Percentiles rank a stretch among this genome's conserved stretches.
Evolutionary conservation across 169 alveolate genomes (phyloP).

Genomic region (Plasmodium sp.): DNA sequence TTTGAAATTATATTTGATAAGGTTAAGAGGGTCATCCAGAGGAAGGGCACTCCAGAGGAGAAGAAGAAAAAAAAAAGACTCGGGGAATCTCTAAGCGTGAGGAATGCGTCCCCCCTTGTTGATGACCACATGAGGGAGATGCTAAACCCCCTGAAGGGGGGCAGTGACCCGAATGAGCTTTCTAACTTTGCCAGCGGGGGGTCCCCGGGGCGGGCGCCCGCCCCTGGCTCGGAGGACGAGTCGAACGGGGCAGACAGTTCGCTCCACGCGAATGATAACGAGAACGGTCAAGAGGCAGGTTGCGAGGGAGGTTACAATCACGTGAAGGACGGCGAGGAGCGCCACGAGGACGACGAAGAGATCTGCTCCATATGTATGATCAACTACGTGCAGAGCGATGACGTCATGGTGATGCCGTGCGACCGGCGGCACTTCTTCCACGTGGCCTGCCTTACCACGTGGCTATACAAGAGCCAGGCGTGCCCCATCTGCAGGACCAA

Average conservation of each 20-base stretch:
- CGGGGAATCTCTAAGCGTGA: background rate
- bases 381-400: constrained; percentile 76
- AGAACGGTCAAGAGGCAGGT: background rate
- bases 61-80: background rate
- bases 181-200: background rate
- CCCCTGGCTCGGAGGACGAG: background rate
- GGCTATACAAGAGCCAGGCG: constrained; percentile 81
- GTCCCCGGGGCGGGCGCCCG: background rate
- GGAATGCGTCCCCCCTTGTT: background rate
- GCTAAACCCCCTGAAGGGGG: constrained; percentile 13
- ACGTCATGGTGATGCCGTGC: constrained; percentile 83
- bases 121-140: constrained; percentile 16
- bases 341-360: constrained; percentile 18
- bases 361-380: constrained; percentile 49
- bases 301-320: background rate
- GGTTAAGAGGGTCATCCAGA: constrained; percentile 27
- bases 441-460: constrained; percentile 78
- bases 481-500: constrained; percentile 86
- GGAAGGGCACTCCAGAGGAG: background rate
- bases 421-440: constrained; percentile 85
- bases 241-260: constrained; percentile 37
- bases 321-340: background rate
- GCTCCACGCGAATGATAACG: constrained; percentile 36
- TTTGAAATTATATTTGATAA: constrained; percentile 55
- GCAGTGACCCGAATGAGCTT: background rate